Percentiles rank a stretch among this genome's conserved stretches.
Conservation (phyloP, 2,329 filamentous ascomycete genomes). For the Scortechinia acanthostroma region DNA sequence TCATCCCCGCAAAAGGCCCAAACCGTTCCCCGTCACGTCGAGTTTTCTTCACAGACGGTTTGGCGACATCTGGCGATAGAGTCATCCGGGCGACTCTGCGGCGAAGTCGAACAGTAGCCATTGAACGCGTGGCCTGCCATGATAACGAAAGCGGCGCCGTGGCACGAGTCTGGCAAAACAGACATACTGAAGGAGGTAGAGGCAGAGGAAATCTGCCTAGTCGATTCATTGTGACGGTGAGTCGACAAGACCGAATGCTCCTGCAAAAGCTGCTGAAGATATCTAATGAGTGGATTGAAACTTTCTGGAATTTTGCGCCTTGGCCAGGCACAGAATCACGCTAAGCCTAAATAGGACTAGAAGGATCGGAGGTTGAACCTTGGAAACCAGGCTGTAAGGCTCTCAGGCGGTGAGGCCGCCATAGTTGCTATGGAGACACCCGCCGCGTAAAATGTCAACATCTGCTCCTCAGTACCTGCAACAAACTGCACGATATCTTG, state of each 20-base stretch:
- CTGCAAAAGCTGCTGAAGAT: too few species aligned
- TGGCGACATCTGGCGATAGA: not conserved
- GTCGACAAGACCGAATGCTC: too few species aligned
- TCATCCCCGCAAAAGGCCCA: slow-evolving; percentile 11
- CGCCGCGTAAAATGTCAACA: not conserved
- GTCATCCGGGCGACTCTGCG: not conserved
- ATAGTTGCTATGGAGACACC: not conserved
- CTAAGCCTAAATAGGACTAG: too few species aligned
- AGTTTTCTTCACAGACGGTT: not conserved
- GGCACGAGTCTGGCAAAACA: not conserved
- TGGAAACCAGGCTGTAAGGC: too few species aligned
- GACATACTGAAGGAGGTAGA: not conserved
- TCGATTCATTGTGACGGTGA: too few species aligned
- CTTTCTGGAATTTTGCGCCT: too few species aligned
- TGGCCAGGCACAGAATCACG: too few species aligned
- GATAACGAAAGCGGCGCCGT: not conserved
- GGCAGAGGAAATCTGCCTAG: slow-evolving; percentile 1
- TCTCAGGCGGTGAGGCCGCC: too few species aligned
- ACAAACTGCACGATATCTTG: not conserved
- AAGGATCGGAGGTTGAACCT: too few species aligned
- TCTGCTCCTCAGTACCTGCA: not conserved
- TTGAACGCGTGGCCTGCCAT: not conserved
- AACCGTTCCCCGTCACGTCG: not conserved
- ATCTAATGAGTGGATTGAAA: too few species aligned
- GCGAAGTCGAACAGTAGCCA: not conserved